Evolutionary conservation across 2,329 filamentous ascomycete species (phyloP).

Genomic region (Penicillium sp.): DNA sequence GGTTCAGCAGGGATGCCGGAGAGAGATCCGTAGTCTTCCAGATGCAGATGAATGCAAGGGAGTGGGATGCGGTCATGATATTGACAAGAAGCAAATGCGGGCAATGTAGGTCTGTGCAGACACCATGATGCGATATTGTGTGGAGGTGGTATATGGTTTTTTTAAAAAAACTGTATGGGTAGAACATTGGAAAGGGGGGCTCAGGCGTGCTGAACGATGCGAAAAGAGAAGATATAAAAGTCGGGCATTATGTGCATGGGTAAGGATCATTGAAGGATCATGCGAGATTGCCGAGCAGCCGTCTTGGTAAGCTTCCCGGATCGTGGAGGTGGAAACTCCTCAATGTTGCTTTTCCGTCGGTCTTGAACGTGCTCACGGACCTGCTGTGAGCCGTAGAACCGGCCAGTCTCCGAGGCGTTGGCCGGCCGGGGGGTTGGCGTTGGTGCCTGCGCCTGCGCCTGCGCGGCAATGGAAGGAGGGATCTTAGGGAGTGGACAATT

Average conservation of each 20-base stretch:
- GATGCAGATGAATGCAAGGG: slow-evolving; percentile 6
- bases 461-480: slow-evolving; percentile 19
- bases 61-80: background rate
- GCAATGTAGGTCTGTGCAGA: background rate
- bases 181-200: background rate
- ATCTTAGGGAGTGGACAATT: slow-evolving; percentile 36
- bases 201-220: background rate
- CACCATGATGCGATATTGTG: background rate
- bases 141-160: background rate
- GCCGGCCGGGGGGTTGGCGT: slow-evolving; percentile 9
- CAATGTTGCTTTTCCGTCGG: slow-evolving; percentile 9
- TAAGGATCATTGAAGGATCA: slow-evolving; percentile 14
- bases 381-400: slow-evolving; percentile 20
- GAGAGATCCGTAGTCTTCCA: background rate
- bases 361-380: slow-evolving; percentile 16
- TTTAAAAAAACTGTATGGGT: background rate
- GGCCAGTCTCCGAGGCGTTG: slow-evolving; percentile 1
- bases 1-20: background rate
- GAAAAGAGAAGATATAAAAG: background rate
- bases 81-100: background rate
- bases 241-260: slow-evolving; percentile 1
- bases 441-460: slow-evolving; percentile 3
- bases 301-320: background rate
- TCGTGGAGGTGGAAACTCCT: background rate
- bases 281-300: slow-evolving; percentile 10